phyloP scores from a whole-genome alignment of 768 basidiomycete species.

The Phaeolepiota aurea region DNA sequence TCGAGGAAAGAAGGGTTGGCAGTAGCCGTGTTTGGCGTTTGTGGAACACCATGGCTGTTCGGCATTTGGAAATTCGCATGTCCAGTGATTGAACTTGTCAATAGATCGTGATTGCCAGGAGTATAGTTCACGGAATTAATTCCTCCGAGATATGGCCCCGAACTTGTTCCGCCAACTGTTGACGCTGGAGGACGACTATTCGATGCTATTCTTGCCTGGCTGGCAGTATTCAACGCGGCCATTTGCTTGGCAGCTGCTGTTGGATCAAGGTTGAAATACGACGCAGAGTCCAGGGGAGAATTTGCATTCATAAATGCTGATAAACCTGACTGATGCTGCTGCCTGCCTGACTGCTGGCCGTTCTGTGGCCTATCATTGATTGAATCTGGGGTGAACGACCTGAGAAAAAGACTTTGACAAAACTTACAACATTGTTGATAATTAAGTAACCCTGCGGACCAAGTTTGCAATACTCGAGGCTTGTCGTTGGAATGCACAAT shows the following conservation, averaged over 20 bases:
- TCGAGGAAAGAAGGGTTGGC: conserved; percentile 38
- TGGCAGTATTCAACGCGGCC: conserved; percentile 64
- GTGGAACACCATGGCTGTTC: conserved; percentile 27
- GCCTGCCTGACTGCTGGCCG: conserved; percentile 24
- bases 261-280: conserved; percentile 52
- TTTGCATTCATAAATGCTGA: conserved; percentile 22
- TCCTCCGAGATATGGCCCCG: conserved; percentile 63
- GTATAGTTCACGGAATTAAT: conserved; percentile 36
- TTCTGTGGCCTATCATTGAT: conserved; percentile 25
- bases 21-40: conserved; percentile 25
- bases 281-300: conserved; percentile 24
- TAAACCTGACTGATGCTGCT: conserved; percentile 18
- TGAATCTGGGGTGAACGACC: background rate
- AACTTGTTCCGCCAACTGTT: conserved; percentile 48
- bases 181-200: conserved; percentile 32
- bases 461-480: too few species aligned
- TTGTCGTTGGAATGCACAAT: background rate
- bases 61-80: conserved; percentile 39
- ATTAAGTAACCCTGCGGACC: background rate
- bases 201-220: conserved; percentile 49
- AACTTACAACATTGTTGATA: conserved; percentile 23
- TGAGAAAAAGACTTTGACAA: background rate
- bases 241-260: conserved; percentile 71
- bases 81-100: conserved; percentile 22
- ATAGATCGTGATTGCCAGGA: conserved; percentile 35